phyloP scores from a whole-genome alignment of 2,329 filamentous ascomycete genomes.

The Tothia fuscella region DNA sequence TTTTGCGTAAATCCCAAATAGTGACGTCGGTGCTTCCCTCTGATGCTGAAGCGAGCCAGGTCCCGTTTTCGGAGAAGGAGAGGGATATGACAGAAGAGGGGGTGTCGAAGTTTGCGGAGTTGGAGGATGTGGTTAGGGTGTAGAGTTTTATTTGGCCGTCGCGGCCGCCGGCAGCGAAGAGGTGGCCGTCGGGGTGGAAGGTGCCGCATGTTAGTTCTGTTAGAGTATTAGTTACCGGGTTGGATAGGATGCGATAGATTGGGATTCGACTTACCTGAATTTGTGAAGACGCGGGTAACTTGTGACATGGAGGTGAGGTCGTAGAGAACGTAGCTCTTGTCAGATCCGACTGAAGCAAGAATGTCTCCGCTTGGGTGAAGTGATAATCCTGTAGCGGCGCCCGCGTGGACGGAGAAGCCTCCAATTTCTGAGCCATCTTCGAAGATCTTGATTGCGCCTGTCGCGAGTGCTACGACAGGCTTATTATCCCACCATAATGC shows the following conservation, averaged over 20 bases:
- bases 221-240: constrained; percentile 19
- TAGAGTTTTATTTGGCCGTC: constrained; percentile 79
- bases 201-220: constrained; percentile 61
- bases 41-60: constrained; percentile 78
- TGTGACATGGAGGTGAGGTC: constrained; percentile 57
- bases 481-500: constrained; percentile 54
- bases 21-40: constrained; percentile 68
- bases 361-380: constrained; percentile 75
- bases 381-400: constrained; percentile 63
- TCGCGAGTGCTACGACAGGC: constrained; percentile 60
- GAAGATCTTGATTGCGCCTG: constrained; percentile 70
- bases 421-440: constrained; percentile 56
- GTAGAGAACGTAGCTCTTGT: constrained; percentile 90
- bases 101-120: constrained; percentile 60
- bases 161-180: constrained; percentile 73
- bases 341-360: constrained; percentile 73
- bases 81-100: constrained; percentile 59
- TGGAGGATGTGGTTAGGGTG: constrained; percentile 67
- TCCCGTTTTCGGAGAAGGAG: constrained; percentile 91
- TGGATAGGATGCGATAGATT: constrained; percentile 2
- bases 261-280: constrained; percentile 53
- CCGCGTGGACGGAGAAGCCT: constrained; percentile 70
- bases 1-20: constrained; percentile 86
- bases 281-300: constrained; percentile 67
- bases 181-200: constrained; percentile 95